phyloP scores from a whole-genome alignment of 1,284 basidiomycete genomes.

The Apiotrichum brassicae region DNA sequence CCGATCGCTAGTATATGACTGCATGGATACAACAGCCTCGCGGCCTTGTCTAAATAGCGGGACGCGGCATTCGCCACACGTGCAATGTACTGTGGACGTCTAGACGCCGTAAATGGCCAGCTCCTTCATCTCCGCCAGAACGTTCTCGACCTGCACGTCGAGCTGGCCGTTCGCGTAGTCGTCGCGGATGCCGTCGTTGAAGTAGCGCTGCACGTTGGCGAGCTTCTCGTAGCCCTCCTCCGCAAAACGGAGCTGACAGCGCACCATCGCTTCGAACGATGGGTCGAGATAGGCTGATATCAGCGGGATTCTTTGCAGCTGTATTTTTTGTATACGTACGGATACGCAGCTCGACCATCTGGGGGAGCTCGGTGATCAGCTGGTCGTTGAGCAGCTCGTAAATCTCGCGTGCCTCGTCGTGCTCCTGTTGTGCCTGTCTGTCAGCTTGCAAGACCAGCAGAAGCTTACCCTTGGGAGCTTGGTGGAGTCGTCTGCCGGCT shows the following conservation, averaged over 20 bases:
- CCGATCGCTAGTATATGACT: no score
- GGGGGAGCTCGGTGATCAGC: constrained; percentile 81
- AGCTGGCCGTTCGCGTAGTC: constrained; percentile 96
- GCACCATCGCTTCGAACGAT: constrained; percentile 97
- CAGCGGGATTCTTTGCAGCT: background rate
- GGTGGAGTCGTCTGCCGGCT: constrained; percentile 86
- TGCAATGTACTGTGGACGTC: background rate
- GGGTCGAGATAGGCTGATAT: constrained; percentile 76
- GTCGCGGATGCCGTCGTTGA: constrained; percentile 80
- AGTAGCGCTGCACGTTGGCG: constrained; percentile 91
- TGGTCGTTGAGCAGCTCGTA: constrained; percentile 92
- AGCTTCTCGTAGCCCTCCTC: constrained; percentile 98
- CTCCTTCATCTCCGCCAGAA: constrained; percentile 93
- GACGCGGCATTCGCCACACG: background rate
- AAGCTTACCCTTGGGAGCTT: constrained; percentile 71
- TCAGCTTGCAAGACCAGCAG: background rate
- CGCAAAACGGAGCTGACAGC: constrained; percentile 93
- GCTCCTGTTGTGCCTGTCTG: constrained; percentile 86
- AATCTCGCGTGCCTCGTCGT: constrained; percentile 87
- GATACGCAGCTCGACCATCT: constrained; percentile 86
- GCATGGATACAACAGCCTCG: background rate
- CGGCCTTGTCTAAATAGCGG: background rate
- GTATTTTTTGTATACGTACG: constrained; percentile 51
- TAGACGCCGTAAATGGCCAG: constrained; percentile 69
- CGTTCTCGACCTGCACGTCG: constrained; percentile 90